Base-by-base conservation (phyloP, 345 rosid genomes). In the Pseudoturritis turrita region DNA sequence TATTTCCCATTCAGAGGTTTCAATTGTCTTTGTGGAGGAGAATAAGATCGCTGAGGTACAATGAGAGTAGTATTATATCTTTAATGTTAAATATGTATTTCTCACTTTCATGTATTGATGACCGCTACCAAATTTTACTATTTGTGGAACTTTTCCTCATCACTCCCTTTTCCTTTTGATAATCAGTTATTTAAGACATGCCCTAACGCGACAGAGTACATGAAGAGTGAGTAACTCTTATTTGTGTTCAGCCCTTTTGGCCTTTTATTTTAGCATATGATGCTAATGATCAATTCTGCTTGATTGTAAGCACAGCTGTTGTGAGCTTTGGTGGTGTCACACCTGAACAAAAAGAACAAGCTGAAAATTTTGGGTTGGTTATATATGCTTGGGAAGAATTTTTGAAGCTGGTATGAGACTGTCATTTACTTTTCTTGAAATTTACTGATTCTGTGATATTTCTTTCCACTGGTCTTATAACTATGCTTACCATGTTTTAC, bases 291-390 rank as follows among this genome's bases (percentile, higher is more conserved):
- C 25, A 54, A 18, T 6, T 60, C 50, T 68, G 56, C 50, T 46
- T 40, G 12, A 62, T 68, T 39, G 15, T 29, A 40, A 21, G 0
- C 78, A 81, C 82, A 91, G 99, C 97, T 82, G 84, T 95, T 77
- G 94, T 95, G 78, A 95, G 99, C 85, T 92, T 95, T 61, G 96
- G 96, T 68, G 86, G 86, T 83, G 79, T 89, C 68, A 71, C 85
- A 53, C 63, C 79, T 33, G 87, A 86, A 54, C 93, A 89, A 61
- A 86, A 58, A 72, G 88, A 86, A 60, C 83, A 82, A 76, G 83
- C 83, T 73, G 83, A 80, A 77, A 87, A 81, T 68, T 74, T 70
- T 73, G 94, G 90, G 49, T 73, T 89, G 81, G 83, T 78, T 37
- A 76, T 80, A 41, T 87, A 91, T 82, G 76, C 94, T 64, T 91